Base-by-base conservation (phyloP, 148 eudicot species). In the Suaeda aralocaspica region DNA sequence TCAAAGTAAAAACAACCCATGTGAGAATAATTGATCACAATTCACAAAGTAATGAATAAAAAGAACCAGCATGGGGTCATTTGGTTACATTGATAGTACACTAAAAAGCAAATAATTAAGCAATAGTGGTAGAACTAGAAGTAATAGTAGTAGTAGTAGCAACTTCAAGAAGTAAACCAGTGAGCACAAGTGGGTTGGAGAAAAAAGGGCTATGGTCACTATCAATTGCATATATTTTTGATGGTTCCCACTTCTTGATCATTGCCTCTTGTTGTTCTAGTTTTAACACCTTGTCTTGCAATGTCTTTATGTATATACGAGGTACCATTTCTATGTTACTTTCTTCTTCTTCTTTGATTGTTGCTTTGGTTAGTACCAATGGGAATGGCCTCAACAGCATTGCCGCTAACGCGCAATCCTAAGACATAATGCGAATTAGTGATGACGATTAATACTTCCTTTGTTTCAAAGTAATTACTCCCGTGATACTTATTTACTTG, bases 381-480 rank as follows among this genome's bases (percentile, higher is more conserved):
- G 97, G 97, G n/a, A 86, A 88, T 64, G 92, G 92, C 52, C 96
- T 73, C 34, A 86, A 36, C 1, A 89, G 84, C 90, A 92, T 84
- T 30, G 82, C 52, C 29, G 96, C 92, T 66, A 88, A 72, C 30
- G 87, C 77, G 1, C 81, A 70, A 29, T 90, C 96, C 96, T 90
- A 71, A n/a, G n/a, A n/a, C n/a, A n/a, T n/a, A n/a, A n/a, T n/a
- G n/a, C n/a, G n/a, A n/a, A n/a, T n/a, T n/a, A n/a, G n/a, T n/a
- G n/a, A n/a, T n/a, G n/a, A n/a, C n/a, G n/a, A n/a, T n/a, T n/a
- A n/a, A n/a, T n/a, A 39, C 9, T 39, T 39, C 44, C 9, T 39
- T 9, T 9, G 9, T 39, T 39, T 39, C 44, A 9, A 39, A 39
- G 5, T 39, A 39, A 5, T 39, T 9, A 9, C 44, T 39, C 5